phyloP scores from a whole-genome alignment of 2,329 filamentous ascomycete species.

The Calonectria fujianensis region DNA sequence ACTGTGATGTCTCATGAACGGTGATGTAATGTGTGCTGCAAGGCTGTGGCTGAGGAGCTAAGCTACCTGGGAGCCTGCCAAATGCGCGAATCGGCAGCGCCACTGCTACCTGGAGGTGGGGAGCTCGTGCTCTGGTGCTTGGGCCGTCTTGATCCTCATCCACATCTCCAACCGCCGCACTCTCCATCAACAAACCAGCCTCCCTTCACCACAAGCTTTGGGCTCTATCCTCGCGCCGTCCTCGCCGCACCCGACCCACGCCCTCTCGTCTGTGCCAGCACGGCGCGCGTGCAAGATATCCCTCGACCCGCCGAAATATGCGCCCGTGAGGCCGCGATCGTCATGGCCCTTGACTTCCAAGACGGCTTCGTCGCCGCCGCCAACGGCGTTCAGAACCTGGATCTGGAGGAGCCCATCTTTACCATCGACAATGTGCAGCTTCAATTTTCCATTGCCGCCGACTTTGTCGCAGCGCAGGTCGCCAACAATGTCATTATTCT shows the following conservation, averaged over 20 bases:
- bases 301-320: constrained; percentile 48
- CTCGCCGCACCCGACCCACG: neutral
- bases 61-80: constrained; percentile 27
- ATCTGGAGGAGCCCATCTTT: constrained; percentile 87
- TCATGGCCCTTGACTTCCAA: constrained; percentile 62
- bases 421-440: constrained; percentile 94
- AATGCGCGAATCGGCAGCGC: constrained; percentile 40
- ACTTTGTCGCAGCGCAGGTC: constrained; percentile 97
- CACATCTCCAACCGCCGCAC: constrained; percentile 40
- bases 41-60: constrained; percentile 37
- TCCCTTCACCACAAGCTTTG: constrained; percentile 15
- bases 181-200: constrained; percentile 22
- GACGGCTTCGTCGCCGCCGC: constrained; percentile 83
- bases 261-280: neutral
- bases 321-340: constrained; percentile 46
- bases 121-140: constrained; percentile 37
- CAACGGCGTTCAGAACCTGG: constrained; percentile 73
- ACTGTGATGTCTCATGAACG: constrained; percentile 12
- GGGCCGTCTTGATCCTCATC: constrained; percentile 29
- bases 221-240: neutral
- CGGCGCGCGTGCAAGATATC: constrained; percentile 11
- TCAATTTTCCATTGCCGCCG: constrained; percentile 93
- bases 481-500: constrained; percentile 97
- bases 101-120: constrained; percentile 39
- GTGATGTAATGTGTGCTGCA: constrained; percentile 52